phyloP scores from a whole-genome alignment of 2,329 filamentous ascomycete genomes.

The Neonectria ditissima region DNA sequence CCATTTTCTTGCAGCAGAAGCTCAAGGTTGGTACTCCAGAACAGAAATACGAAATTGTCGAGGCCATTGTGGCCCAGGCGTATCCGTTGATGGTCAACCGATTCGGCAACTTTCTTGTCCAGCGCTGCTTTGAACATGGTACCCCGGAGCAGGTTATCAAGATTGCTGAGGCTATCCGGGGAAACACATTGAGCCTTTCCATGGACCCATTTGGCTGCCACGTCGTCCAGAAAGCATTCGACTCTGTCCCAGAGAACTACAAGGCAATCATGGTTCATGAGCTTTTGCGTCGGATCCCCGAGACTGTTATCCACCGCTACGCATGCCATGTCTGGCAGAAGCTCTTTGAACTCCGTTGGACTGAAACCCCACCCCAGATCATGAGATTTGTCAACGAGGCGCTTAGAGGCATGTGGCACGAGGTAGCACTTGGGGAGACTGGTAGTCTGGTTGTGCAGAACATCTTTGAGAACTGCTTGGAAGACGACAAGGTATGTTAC shows the following conservation, averaged over 20 bases:
- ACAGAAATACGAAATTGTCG: constrained; percentile 97
- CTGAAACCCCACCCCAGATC: constrained; percentile 92
- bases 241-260: constrained; percentile 96
- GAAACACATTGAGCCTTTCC: constrained; percentile 91
- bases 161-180: constrained; percentile 93
- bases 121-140: constrained; percentile 98
- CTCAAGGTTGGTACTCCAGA: constrained; percentile 95
- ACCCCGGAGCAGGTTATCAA: constrained; percentile 93
- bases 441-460: constrained; percentile 98
- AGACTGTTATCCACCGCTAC: constrained; percentile 98
- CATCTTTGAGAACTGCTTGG: constrained; percentile 98
- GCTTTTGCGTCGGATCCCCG: constrained; percentile 91
- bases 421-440: constrained; percentile 96
- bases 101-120: constrained; percentile 98
- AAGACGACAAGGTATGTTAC: constrained; percentile 90
- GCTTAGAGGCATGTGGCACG: constrained; percentile 96
- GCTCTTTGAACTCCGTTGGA: constrained; percentile 97
- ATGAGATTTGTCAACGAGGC: constrained; percentile 99
- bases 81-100: constrained; percentile 98
- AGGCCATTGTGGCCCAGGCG: constrained; percentile 93
- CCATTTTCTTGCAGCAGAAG: constrained; percentile 98
- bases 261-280: constrained; percentile 99
- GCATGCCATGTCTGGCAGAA: constrained; percentile 99
- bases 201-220: constrained; percentile 99
- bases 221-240: constrained; percentile 98